A percentile compares a stretch with the other conserved stretches of the same genome.
These are phyloP conservation scores for Fusarium newnesense DNA, from an alignment of 2,329 filamentous ascomycete genomes.

Conservation along the genomic window DNA sequence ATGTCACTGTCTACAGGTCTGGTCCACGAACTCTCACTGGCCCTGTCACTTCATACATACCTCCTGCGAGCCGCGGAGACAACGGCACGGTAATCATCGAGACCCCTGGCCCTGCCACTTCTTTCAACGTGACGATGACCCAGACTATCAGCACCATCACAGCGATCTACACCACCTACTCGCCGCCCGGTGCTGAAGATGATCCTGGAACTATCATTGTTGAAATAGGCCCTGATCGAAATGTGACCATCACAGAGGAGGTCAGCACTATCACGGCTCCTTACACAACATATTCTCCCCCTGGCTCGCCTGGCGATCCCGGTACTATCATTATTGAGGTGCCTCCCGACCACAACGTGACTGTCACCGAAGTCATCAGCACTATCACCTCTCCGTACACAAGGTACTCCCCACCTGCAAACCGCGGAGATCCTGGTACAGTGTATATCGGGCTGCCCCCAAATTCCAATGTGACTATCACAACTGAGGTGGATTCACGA, in stretches of 20 bases:
- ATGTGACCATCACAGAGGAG: slow-evolving; percentile 27
- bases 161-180: slow-evolving; percentile 24
- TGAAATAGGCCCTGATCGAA: slow-evolving; percentile 14
- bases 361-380: slow-evolving; percentile 16
- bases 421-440: slow-evolving; percentile 18
- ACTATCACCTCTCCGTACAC: slow-evolving; percentile 18
- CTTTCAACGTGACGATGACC: slow-evolving; percentile 18
- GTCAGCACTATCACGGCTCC: slow-evolving; percentile 5
- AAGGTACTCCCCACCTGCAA: background rate
- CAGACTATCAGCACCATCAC: slow-evolving; percentile 30
- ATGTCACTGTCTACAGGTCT: slow-evolving; percentile 19
- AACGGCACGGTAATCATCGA: slow-evolving; percentile 29
- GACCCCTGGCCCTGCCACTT: slow-evolving; percentile 13
- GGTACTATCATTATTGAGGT: slow-evolving; percentile 21
- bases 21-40: slow-evolving; percentile 26
- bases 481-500: background rate
- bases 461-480: slow-evolving; percentile 17
- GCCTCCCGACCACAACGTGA: slow-evolving; percentile 17
- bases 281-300: slow-evolving; percentile 17
- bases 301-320: slow-evolving; percentile 12
- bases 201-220: slow-evolving; percentile 28
- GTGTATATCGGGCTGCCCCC: slow-evolving; percentile 13
- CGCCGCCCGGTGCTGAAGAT: slow-evolving; percentile 3
- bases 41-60: slow-evolving; percentile 20
- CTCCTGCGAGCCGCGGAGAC: slow-evolving; percentile 6